Evolutionary conservation across 202 grass and related monocot genomes (phyloP), one percentile per base, ranked within the genome.

Genomic region (Elaeis oleifera): DNA sequence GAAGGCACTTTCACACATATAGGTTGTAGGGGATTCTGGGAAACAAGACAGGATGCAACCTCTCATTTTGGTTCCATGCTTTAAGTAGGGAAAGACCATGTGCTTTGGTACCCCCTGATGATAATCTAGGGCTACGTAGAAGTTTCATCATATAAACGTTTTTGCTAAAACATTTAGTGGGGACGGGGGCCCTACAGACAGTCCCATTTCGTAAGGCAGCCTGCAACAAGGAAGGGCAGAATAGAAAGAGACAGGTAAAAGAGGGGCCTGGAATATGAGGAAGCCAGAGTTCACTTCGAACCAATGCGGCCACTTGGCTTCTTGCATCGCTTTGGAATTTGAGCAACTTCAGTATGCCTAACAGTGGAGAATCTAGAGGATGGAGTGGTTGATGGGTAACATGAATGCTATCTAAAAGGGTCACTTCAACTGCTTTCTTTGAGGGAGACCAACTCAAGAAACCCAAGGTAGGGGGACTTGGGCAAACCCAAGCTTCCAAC

Each of bases 71-170:
- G 28, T 73, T 79, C 36, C 17, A 74, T 74, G 56, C 6, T 72
- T 73, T 49, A 79, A 59, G 32, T 36, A 55, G 55, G 32, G 66
- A 74, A 80, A 80, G 57, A 51, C 57, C 78, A 80, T 74, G 70
- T 80, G 71, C 78, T 74, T 80, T 80, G 71, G 56, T 36, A 74
- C 36, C 60, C 69, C 69, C 70, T 58, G 13, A 60, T 69, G 69
- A 50, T 18, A 27, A 22, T 32, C 53, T 66, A 76, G 49, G 50
- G 56, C 63, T 73, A 50, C 18, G 54, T 9, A 36, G 60, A 65
- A 57, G 51, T 50, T 26, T 64, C 23, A 54, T 58, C 71, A 54
- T 50, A 63, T 65, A 64, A 49, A 44, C 36, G 36, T 13, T 44
- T 13, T 44, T 13, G 36, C 7, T 44, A 44, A 44, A 44, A 44